Evolutionary conservation across 192 early-diverging fungal species (phyloP), one percentile per base, ranked within the genome.

Genomic region (Backusella westeae): DNA sequence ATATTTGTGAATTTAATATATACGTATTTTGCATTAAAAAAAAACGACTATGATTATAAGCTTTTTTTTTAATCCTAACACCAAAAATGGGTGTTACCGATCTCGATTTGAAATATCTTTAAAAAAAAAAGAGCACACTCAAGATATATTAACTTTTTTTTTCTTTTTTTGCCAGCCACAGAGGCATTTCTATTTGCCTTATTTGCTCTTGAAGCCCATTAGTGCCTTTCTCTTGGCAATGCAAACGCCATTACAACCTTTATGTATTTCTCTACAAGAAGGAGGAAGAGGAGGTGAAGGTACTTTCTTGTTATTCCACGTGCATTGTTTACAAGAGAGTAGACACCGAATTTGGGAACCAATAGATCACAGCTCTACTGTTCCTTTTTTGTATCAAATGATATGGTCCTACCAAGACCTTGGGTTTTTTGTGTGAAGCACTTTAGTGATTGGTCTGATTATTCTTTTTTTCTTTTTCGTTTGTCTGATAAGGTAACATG

Each of bases 361-460:
- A 29, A 63, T 23, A 12, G 26, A 63, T 63, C 56, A 63, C 56
- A 63, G 2, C 56, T 63, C 56, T 49, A 63, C 10, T 29, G 56
- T 29, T 63, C 56, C 56, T 63, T 63, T 63, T 63, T 63, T 12
- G 56, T 63, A 63, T 63, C 56, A 14, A 63, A 8, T 63, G 56
- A 63, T 10, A 29, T 63, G 46, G 56, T 63, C 56, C 56, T 63
- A 63, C 56, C 56, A 63, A 10, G 2, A 14, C 21, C 23, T 63
- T 29, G 26, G 56, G n/a, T 63, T 63, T 63, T 63, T 63, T 63
- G 21, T 63, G 23, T 63, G 56, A 63, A 63, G 56, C 56, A 63
- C 56, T 14, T 63, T 63, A 32, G 3, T 63, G 56, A 63, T 63
- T 63, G 56, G 56, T 63, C 26, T 63, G 9, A 29, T 29, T 63